Conservation (phyloP, 352 stramenopile genomes). For the Phytophthora ramorum region DNA sequence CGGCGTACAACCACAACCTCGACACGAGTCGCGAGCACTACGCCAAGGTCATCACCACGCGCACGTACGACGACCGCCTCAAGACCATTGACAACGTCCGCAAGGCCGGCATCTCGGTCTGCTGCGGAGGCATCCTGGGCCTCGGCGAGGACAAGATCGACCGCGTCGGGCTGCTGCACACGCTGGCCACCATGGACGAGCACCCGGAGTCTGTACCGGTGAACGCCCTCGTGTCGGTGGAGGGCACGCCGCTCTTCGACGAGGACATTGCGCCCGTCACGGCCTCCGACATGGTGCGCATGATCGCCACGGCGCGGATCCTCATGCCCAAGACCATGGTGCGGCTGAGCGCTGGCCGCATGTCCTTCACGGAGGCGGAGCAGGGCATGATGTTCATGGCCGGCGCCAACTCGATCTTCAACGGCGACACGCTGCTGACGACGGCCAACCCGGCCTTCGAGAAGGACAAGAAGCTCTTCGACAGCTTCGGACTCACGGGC, state of each 20-base stretch:
- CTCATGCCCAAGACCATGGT: slow-evolving; percentile 99
- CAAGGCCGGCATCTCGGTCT: slow-evolving; percentile 97
- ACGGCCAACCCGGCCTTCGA: slow-evolving; percentile 97
- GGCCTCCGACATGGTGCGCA: slow-evolving; percentile 97
- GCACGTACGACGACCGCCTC: slow-evolving; percentile 97
- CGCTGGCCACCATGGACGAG: slow-evolving; percentile 94
- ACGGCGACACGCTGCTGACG: slow-evolving; percentile 97
- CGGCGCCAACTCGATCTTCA: slow-evolving; percentile 99
- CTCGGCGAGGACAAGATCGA: slow-evolving; percentile 96
- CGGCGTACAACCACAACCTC: slow-evolving; percentile 99
- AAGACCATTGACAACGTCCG: slow-evolving; percentile 97
- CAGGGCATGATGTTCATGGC: slow-evolving; percentile 98
- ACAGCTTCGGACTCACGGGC: slow-evolving; percentile 94
- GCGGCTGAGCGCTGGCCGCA: slow-evolving; percentile 95
- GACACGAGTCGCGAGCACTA: slow-evolving; percentile 98
- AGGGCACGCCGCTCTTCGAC: slow-evolving; percentile 95
- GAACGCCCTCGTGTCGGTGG: slow-evolving; percentile 96
- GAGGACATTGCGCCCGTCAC: slow-evolving; percentile 88
- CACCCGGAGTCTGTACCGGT: slow-evolving; percentile 98
- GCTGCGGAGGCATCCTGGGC: slow-evolving; percentile 97
- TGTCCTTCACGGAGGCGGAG: slow-evolving; percentile 97
- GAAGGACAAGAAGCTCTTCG: slow-evolving; percentile 94
- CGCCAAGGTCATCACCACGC: slow-evolving; percentile 96
- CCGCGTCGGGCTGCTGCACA: slow-evolving; percentile 95
- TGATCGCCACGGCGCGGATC: slow-evolving; percentile 97